Percentiles rank a stretch among this genome's conserved stretches.
These are phyloP conservation scores for Lippia alba DNA, from an alignment of 305 asterid genomes.

Conservation along the genomic window DNA sequence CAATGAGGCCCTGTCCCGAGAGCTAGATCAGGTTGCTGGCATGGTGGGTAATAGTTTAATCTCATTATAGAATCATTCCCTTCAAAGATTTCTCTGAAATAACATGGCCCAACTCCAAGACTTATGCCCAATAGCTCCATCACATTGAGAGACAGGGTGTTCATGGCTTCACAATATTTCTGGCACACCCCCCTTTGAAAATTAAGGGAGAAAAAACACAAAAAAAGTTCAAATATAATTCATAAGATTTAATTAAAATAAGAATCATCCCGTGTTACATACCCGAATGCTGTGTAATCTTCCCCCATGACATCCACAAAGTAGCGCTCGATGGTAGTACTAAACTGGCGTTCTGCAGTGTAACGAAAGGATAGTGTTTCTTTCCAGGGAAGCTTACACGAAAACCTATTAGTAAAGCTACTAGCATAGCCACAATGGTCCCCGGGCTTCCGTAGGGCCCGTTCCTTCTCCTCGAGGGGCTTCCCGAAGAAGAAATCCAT, in stretches of 20 bases:
- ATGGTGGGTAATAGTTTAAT: slow-evolving; percentile 74
- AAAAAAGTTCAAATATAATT: background rate
- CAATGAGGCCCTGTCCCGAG: slow-evolving; percentile 94
- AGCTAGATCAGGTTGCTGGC: slow-evolving; percentile 64
- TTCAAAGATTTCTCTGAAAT: slow-evolving; percentile 64
- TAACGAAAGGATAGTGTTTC: slow-evolving; percentile 73
- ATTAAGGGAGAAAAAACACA: background rate
- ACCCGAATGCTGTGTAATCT: slow-evolving; percentile 63
- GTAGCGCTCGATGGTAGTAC: slow-evolving; percentile 42
- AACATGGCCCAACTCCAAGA: slow-evolving; percentile 61
- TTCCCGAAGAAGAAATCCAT: slow-evolving; percentile 50
- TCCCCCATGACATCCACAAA: slow-evolving; percentile 60
- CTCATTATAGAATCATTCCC: slow-evolving; percentile 88
- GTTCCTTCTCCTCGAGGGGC: slow-evolving; percentile 60
- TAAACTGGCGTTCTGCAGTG: slow-evolving; percentile 39
- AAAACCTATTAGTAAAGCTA: slow-evolving; percentile 71
- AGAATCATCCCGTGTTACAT: background rate
- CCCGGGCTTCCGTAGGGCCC: slow-evolving; percentile 56
- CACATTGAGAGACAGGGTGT: slow-evolving; percentile 53
- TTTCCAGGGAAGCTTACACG: slow-evolving; percentile 87
- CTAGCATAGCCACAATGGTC: slow-evolving; percentile 81
- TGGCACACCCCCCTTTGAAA: slow-evolving; percentile 56
- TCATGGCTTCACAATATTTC: slow-evolving; percentile 73
- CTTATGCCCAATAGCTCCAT: slow-evolving; percentile 77
- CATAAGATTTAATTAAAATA: too few species aligned